Percentiles rank a stretch among this genome's conserved stretches.
Evolutionary conservation across 208 protist species (phyloP).

Genomic region (Strigomonas galati): DNA sequence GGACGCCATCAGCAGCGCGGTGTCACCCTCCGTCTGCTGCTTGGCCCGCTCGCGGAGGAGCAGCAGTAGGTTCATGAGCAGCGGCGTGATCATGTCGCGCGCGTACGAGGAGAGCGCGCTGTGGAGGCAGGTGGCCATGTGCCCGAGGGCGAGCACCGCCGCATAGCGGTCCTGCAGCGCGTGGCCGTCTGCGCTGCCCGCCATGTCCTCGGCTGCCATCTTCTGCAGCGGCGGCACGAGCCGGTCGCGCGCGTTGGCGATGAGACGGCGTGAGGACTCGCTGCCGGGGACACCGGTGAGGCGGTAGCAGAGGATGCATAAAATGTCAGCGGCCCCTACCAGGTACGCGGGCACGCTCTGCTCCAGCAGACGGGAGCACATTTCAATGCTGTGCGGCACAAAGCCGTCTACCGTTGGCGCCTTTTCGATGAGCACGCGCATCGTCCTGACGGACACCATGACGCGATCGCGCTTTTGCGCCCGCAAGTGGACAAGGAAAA

Average conservation of each 20-base stretch:
- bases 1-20: conserved; percentile 17
- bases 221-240: conserved; percentile 58
- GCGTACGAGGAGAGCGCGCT: conserved; percentile 37
- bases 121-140: conserved; percentile 49
- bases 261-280: conserved; percentile 50
- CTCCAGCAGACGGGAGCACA: conserved; percentile 46
- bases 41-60: conserved; percentile 28
- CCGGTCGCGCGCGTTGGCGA: conserved; percentile 52
- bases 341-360: conserved; percentile 32
- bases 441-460: conserved; percentile 60
- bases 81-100: conserved; percentile 33
- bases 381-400: conserved; percentile 66
- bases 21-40: conserved; percentile 17
- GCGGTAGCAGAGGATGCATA: conserved; percentile 57
- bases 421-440: conserved; percentile 59
- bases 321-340: conserved; percentile 62
- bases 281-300: conserved; percentile 41
- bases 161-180: conserved; percentile 47
- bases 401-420: conserved; percentile 54
- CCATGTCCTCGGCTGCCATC: conserved; percentile 43
- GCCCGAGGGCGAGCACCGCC: conserved; percentile 51
- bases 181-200: conserved; percentile 18
- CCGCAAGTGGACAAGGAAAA: conserved; percentile 37
- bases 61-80: conserved; percentile 54
- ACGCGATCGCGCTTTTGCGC: conserved; percentile 40